A percentile compares a stretch with the other conserved stretches of the same genome.
These are phyloP conservation scores for Acacia confusa DNA, from an alignment of 306 rosid species.

Conservation along the genomic window DNA sequence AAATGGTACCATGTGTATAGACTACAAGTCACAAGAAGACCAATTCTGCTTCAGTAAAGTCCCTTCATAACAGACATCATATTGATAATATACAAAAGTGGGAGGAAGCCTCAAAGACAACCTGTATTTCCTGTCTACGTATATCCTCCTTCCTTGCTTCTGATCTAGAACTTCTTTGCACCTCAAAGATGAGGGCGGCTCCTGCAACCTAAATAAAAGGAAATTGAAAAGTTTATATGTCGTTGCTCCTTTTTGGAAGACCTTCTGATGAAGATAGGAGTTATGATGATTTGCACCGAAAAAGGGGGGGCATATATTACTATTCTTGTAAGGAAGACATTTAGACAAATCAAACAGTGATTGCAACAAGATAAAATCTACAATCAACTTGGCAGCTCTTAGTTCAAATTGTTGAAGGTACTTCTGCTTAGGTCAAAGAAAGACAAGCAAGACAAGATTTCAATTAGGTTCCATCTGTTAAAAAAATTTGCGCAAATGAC, in stretches of 20 bases:
- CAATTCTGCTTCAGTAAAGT: conserved; percentile 24
- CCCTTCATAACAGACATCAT: conserved; percentile 19
- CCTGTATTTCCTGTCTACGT: conserved; percentile 47
- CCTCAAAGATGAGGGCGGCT: conserved; percentile 48
- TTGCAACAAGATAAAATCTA: not conserved
- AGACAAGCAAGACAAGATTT: not conserved
- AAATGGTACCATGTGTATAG: not conserved
- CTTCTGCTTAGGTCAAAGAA: not conserved
- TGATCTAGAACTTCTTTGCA: conserved; percentile 52
- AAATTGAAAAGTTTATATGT: not conserved
- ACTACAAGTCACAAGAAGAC: conserved; percentile 6
- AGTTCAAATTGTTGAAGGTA: not conserved
- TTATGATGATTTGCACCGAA: not conserved
- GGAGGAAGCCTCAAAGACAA: conserved; percentile 22
- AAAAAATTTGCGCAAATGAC: not conserved
- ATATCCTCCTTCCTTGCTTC: conserved; percentile 52
- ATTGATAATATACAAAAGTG: conserved; percentile 2
- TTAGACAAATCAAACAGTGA: conserved; percentile 11
- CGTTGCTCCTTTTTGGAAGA: conserved; percentile 1
- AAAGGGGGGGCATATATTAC: not conserved
- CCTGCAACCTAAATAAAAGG: conserved; percentile 46
- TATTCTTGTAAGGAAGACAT: not conserved
- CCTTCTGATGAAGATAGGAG: not conserved
- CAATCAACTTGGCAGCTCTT: conserved; percentile 15
- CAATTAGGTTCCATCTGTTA: not conserved